Evolutionary conservation across 2,329 filamentous ascomycete genomes (phyloP).

Genomic region (Ceratocystiopsis minuta): DNA sequence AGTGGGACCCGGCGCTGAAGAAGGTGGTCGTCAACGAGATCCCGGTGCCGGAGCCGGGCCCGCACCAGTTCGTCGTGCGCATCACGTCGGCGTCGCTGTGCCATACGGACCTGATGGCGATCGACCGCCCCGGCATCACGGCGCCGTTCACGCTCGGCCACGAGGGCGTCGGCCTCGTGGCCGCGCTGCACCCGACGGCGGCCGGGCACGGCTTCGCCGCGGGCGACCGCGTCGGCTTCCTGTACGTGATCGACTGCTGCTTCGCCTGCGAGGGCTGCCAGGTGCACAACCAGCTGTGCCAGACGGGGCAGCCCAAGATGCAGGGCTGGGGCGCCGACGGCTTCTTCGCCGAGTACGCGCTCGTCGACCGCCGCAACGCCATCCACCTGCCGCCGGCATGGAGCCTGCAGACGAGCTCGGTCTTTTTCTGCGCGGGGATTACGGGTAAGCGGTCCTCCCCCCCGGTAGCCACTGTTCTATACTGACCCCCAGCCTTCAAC

Average conservation of each 20-base stretch:
- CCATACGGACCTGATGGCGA: conserved; percentile 3
- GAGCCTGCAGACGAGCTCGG: conserved; percentile 10
- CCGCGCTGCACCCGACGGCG: conserved; percentile 37
- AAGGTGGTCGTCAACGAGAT: not conserved
- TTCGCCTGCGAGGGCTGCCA: conserved; percentile 11
- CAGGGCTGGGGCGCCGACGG: conserved; percentile 12
- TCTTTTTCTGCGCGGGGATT: conserved; percentile 15
- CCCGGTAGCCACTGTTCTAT: not conserved
- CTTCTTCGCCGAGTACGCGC: conserved; percentile 14
- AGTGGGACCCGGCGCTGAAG: too few relatives aligned
- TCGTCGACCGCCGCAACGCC: conserved; percentile 11
- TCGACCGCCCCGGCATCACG: not conserved
- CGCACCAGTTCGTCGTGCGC: conserved; percentile 1
- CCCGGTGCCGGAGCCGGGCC: conserved; percentile 1
- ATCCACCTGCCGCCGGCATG: conserved; percentile 12
- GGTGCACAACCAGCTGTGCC: conserved; percentile 11
- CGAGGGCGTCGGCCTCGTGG: conserved; percentile 45
- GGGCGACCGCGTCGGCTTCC: too few relatives aligned
- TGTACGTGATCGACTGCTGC: conserved; percentile 8
- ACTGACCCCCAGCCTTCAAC: conserved; percentile 40
- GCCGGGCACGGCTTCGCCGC: conserved; percentile 27
- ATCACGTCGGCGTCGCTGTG: conserved; percentile 2
- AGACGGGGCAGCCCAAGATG: conserved; percentile 10
- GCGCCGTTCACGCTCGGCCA: conserved; percentile 26
- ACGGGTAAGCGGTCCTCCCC: conserved; percentile 2